Base-by-base conservation (phyloP, 495 filamentous ascomycete species). In the Filosporella fistucella region DNA sequence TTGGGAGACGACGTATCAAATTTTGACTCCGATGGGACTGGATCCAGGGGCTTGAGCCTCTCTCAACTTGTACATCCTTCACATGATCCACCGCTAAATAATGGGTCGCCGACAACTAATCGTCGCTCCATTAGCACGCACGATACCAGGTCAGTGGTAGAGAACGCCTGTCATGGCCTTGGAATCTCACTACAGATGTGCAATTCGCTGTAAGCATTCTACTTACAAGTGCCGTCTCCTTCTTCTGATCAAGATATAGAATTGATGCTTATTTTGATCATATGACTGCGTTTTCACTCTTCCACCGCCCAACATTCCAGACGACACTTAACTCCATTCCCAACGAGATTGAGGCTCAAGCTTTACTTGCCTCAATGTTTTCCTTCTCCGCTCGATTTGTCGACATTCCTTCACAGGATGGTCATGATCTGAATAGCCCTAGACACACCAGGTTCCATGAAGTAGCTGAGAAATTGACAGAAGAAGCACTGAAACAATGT, bases 271-370 rank as follows among this genome's bases (percentile, higher is more conserved):
- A 63, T 47, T 65, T 65, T 45, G 32, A 34, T 17, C 61, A 65
- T 34, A 65, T 65, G 60, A 58, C 55, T 2, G 20, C 62, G 8
- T 59, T 65, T 28, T 53, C 54, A 8, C 43, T 65, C 1, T 65
- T 65, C 32, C 54, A 53, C 20, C 51, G 49, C 3, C 57, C 53
- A 14, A 47, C 52, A 26, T 59, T 65, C 44, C 47, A 49, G 20
- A 26, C 51, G 11, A 65, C 63, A 47, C 33, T 65, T 25, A 26
- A 43, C 18, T n/a, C 40, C 22, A 59, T 61, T 41, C 37, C 16
- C 34, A 32, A 12, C 23, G 45, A 4, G 47, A 65, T 5, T n/a
- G n/a, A n/a, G n/a, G 37, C 46, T 8, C 43, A 53, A 41, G 57
- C 62, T 6, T 52, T 65, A 7, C 26, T 65, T 10, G 51, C 60